A percentile compares a stretch with the other conserved stretches of the same genome.
These are phyloP conservation scores for Stereocaulon alpinum DNA, from an alignment of 495 filamentous ascomycete species.

Conservation along the genomic window DNA sequence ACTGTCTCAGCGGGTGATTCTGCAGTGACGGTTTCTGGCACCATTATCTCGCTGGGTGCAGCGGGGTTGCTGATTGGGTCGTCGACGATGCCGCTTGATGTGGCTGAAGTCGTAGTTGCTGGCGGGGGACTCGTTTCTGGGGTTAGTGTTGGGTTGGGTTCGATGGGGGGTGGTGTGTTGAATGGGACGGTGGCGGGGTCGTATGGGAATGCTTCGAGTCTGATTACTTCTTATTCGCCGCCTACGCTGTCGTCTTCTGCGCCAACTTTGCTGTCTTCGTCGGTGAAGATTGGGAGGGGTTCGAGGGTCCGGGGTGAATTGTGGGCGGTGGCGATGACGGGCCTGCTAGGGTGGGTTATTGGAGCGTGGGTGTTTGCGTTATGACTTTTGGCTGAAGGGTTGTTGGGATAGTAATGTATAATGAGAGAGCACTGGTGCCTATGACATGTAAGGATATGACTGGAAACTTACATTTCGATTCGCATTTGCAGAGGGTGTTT, in stretches of 20 bases:
- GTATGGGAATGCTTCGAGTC: no score
- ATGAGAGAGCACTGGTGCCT: no score
- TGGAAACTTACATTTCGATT: no score
- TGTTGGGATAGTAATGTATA: not conserved
- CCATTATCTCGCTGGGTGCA: conserved; percentile 5
- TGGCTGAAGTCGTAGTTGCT: not conserved
- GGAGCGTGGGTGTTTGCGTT: not conserved
- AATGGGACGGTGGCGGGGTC: not conserved
- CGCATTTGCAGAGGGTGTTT: no score
- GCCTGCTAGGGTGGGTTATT: not conserved
- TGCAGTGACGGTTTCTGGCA: conserved; percentile 3
- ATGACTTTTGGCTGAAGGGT: not conserved
- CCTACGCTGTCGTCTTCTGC: not conserved
- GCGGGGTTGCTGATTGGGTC: conserved; percentile 6
- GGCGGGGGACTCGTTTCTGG: not conserved
- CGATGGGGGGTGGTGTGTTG: not conserved
- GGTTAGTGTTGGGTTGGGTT: not conserved
- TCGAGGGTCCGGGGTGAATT: not conserved
- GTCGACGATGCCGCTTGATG: conserved; percentile 5
- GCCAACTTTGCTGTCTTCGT: not conserved
- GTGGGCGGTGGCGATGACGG: not conserved
- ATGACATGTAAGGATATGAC: no score
- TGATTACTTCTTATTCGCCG: not conserved
- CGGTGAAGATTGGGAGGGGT: not conserved
- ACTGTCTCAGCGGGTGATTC: not conserved